Base-by-base conservation (phyloP, 78 protist species). In the Thecamonas trahens region DNA sequence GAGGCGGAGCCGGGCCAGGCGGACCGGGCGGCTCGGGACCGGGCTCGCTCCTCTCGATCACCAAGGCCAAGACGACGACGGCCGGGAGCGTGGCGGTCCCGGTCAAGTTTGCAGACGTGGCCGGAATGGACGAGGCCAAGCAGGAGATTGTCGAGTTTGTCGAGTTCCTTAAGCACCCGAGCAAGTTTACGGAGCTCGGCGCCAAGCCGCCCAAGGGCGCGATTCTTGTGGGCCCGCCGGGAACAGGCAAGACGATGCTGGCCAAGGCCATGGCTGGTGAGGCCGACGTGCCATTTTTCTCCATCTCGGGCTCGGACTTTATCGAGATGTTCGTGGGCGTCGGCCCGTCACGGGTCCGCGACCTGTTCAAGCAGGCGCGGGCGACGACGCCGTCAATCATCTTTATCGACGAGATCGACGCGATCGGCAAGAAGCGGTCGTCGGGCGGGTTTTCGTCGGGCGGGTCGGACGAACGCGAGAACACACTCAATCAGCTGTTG, bases 251-350 rank as follows among this genome's bases (percentile, higher is more conserved):
- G 55, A n/a, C n/a, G n/a, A n/a, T n/a, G n/a, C n/a, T n/a, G n/a
- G n/a, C n/a, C n/a, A n/a, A n/a, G n/a, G n/a, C 79, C 85, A 4
- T 49, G 74, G 29, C 57, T 84, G 26, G 84, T 82, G 20, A 74
- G 75, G 65, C 81, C 85, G n/a, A 58, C 67, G 61, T 82, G 1
- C 89, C 92, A 14, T 93, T 93, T 74, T 84, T 83, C 67, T 76
- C 88, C 18, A 83, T 80, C 54, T 61, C 83, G 11, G 97, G 97
- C 31, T 83, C 93, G 13, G 97, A 93, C 53, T 93, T 90, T 54
- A 71, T 85, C 9, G 95, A 90, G 70, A 84, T 94, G 86, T 86
- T 85, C 61, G 98, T 89, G 15, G 97, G 97, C 47, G 88, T 90
- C 34, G 97, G 97, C 54, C 92, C 96, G n/a, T 49, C 83, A 1